Evolutionary conservation across 257 asterid species (phyloP).

Genomic region (Solanum piurae): DNA sequence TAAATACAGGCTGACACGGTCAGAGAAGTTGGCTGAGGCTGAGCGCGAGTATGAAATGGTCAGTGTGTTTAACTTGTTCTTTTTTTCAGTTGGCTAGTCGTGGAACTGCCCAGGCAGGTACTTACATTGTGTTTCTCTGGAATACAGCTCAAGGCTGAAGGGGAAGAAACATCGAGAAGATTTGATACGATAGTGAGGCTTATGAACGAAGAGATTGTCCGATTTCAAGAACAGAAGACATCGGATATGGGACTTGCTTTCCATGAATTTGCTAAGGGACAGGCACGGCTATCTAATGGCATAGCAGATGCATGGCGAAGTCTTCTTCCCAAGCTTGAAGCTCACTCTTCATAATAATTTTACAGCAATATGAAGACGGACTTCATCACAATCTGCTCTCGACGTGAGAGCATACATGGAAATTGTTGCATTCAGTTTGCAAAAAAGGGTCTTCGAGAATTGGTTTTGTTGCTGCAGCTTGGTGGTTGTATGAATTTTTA

Average conservation of each 20-base stretch:
- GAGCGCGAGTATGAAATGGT: constrained; percentile 94
- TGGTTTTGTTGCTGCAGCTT: background rate
- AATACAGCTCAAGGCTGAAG: constrained; percentile 55
- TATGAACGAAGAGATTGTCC: constrained; percentile 79
- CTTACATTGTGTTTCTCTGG: background rate
- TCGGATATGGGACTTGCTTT: constrained; percentile 83
- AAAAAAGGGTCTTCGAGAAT: background rate
- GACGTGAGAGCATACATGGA: background rate
- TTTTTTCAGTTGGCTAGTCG: background rate
- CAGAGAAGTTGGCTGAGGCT: constrained; percentile 71
- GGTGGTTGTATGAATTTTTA: constrained; percentile 1
- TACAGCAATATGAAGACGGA: background rate
- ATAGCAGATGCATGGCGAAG: constrained; percentile 91
- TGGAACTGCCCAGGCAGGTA: background rate
- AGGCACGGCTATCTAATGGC: constrained; percentile 56
- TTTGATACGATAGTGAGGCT: constrained; percentile 62
- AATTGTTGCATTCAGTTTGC: background rate
- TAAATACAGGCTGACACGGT: constrained; percentile 70
- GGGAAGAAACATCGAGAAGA: constrained; percentile 64
- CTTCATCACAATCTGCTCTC: background rate
- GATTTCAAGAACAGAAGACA: constrained; percentile 90
- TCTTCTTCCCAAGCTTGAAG: constrained; percentile 92
- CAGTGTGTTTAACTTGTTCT: constrained; percentile 4
- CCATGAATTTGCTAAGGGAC: constrained; percentile 91
- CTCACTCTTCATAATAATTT: constrained; percentile 31